These are phyloP conservation scores for Ophiocordyceps australis DNA, from an alignment of 2,329 filamentous ascomycete species.

Conservation along the genomic window DNA sequence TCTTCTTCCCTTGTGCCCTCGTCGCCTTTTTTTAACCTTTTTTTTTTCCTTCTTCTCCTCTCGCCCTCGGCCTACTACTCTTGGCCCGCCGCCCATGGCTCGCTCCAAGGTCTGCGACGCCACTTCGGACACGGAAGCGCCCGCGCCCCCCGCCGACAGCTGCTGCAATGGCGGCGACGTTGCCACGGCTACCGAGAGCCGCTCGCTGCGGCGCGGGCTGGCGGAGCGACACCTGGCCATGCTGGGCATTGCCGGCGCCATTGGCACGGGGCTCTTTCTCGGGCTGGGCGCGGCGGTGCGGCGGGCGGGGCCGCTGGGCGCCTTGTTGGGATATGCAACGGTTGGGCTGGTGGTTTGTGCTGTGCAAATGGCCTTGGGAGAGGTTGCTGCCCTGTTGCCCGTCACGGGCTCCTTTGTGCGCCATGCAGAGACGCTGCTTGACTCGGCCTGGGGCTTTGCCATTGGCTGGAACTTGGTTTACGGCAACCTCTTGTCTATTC, in stretches of 20 bases:
- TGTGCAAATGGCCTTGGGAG: slow-evolving; percentile 40
- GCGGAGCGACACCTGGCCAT: slow-evolving; percentile 33
- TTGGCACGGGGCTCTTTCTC: slow-evolving; percentile 42
- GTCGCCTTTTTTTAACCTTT: too few species aligned
- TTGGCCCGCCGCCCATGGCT: too few species aligned
- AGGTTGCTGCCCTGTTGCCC: slow-evolving; percentile 40
- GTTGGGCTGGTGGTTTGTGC: slow-evolving; percentile 37
- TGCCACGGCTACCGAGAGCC: slow-evolving; percentile 27
- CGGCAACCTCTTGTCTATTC: slow-evolving; percentile 33
- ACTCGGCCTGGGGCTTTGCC: slow-evolving; percentile 39
- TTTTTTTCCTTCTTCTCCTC: too few species aligned
- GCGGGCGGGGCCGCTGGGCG: slow-evolving; percentile 27
- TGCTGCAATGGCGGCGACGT: slow-evolving; percentile 17
- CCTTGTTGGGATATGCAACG: slow-evolving; percentile 33
- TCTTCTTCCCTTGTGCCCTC: too few species aligned
- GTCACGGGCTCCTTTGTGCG: slow-evolving; percentile 45
- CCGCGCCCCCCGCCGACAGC: neutral
- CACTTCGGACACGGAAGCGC: too few species aligned
- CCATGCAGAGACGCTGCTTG: slow-evolving; percentile 41
- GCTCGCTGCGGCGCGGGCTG: slow-evolving; percentile 23
- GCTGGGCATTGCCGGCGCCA: slow-evolving; percentile 42
- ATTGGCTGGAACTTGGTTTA: slow-evolving; percentile 37
- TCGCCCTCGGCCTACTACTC: too few species aligned
- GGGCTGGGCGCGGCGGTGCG: slow-evolving; percentile 35
- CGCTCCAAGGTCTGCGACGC: too few species aligned